These are phyloP conservation scores for Sechiopsis laciniata DNA, from an alignment of 306 rosid species.

Conservation along the genomic window DNA sequence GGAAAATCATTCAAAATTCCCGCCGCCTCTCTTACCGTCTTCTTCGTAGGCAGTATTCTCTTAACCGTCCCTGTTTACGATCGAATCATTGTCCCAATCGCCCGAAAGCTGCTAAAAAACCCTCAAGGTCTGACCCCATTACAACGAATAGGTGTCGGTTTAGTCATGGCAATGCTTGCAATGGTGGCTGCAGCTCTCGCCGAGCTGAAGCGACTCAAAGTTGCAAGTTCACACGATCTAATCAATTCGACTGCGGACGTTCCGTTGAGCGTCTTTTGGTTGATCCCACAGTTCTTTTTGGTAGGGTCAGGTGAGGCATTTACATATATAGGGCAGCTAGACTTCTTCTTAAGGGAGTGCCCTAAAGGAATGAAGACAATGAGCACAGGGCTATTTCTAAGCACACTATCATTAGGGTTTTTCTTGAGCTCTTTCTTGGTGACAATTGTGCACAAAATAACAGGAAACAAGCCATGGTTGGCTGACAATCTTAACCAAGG, in stretches of 20 bases:
- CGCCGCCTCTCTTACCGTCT: conserved; percentile 62
- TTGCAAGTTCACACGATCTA: neutral
- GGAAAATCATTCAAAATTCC: conserved; percentile 72
- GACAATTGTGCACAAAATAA: conserved; percentile 56
- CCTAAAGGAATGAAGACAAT: conserved; percentile 95
- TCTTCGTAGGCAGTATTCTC: conserved; percentile 77
- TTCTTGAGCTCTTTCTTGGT: conserved; percentile 73
- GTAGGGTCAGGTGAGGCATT: conserved; percentile 91
- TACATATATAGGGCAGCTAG: conserved; percentile 75
- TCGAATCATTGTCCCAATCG: conserved; percentile 40
- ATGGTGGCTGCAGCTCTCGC: conserved; percentile 25
- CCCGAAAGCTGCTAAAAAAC: conserved; percentile 15
- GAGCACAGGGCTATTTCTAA: conserved; percentile 92
- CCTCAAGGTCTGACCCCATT: conserved; percentile 27
- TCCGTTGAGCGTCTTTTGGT: conserved; percentile 56
- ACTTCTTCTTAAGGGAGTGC: conserved; percentile 79
- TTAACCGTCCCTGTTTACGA: conserved; percentile 74
- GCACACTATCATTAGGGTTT: conserved; percentile 73
- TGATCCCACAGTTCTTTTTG: conserved; percentile 70
- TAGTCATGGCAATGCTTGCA: conserved; percentile 16
- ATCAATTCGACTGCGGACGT: neutral
- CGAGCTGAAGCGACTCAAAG: conserved; percentile 16
- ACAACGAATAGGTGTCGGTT: conserved; percentile 22
- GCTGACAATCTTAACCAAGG: conserved; percentile 71
- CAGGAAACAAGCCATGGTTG: conserved; percentile 59